A percentile compares a stretch with the other conserved stretches of the same genome.
These are phyloP conservation scores for Mucor saturninus DNA, from an alignment of 371 early-diverging fungal species.

Conservation along the genomic window DNA sequence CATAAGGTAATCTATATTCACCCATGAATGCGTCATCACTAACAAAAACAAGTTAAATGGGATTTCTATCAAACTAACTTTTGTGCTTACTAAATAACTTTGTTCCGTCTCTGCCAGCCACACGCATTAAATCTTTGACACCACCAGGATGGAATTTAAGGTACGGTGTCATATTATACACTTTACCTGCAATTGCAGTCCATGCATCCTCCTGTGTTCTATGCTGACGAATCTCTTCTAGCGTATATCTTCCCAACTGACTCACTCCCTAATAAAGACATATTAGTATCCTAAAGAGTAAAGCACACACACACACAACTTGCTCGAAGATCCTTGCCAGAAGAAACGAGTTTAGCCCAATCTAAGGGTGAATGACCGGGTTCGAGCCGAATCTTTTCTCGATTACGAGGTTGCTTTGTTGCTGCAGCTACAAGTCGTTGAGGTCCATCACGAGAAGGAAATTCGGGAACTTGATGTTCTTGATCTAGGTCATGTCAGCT, in stretches of 20 bases:
- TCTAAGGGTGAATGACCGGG: slow-evolving; percentile 93
- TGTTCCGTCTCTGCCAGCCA: slow-evolving; percentile 95
- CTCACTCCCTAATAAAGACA: slow-evolving; percentile 53
- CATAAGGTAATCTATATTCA: slow-evolving; percentile 85
- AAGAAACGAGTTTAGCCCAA: slow-evolving; percentile 86
- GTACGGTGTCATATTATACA: slow-evolving; percentile 95
- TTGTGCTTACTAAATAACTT: slow-evolving; percentile 78
- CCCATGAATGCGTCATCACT: slow-evolving; percentile 93
- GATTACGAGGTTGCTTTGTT: slow-evolving; percentile 54
- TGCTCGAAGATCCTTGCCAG: slow-evolving; percentile 81
- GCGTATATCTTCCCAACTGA: slow-evolving; percentile 64
- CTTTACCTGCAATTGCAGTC: slow-evolving; percentile 91
- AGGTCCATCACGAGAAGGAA: slow-evolving; percentile 55
- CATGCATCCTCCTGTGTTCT: slow-evolving; percentile 85
- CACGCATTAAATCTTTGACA: slow-evolving; percentile 85
- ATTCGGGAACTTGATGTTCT: slow-evolving; percentile 45
- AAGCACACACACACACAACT: not conserved
- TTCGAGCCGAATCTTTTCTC: slow-evolving; percentile 82
- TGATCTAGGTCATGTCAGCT: slow-evolving; percentile 28
- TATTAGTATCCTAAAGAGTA: not conserved
- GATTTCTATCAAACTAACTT: not conserved
- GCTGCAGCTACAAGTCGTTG: slow-evolving; percentile 55
- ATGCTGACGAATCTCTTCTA: slow-evolving; percentile 83
- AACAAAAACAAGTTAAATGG: not conserved
- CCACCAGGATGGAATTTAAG: slow-evolving; percentile 96